Evolutionary conservation across 1,284 basidiomycete genomes (phyloP).

Genomic region (Rhodotorula sp.): DNA sequence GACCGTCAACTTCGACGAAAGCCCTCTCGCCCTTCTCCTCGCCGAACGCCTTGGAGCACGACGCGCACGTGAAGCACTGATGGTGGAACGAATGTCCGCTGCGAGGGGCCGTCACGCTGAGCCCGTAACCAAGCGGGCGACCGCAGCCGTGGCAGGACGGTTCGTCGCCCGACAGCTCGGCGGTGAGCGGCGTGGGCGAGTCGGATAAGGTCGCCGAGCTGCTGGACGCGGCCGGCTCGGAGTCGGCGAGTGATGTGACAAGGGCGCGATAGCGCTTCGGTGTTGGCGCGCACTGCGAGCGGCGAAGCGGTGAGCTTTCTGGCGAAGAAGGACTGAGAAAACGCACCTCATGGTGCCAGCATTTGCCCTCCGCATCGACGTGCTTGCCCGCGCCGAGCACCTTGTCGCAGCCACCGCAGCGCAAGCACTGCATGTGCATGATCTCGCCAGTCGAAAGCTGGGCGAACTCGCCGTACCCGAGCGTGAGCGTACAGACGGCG

Average conservation of each 20-base stretch:
- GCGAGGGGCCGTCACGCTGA: conserved; percentile 22
- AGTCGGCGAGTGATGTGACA: conserved; percentile 26
- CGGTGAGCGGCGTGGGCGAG: not conserved
- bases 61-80: conserved; percentile 26
- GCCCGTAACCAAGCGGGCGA: conserved; percentile 6
- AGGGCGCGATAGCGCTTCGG: conserved; percentile 18
- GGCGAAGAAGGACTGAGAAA: too few relatives aligned
- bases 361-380: conserved; percentile 18
- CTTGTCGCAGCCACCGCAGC: conserved; percentile 74
- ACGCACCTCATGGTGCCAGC: conserved; percentile 30
- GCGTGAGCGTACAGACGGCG: conserved; percentile 3
- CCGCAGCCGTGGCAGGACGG: conserved; percentile 19
- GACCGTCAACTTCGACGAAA: conserved; percentile 26
- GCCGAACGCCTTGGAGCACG: conserved; percentile 9
- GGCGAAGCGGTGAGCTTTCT: not conserved
- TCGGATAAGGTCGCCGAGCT: too few relatives aligned
- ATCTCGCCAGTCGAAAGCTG: conserved; percentile 11
- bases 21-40: conserved; percentile 3
- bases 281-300: conserved; percentile 24
- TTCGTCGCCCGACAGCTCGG: not conserved
- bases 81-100: conserved; percentile 24
- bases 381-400: conserved; percentile 23
- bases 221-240: not conserved
- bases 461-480: conserved; percentile 32
- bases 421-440: conserved; percentile 53